Conservation (phyloP, 257 asterid genomes). For the Solanum chmielewskii region DNA sequence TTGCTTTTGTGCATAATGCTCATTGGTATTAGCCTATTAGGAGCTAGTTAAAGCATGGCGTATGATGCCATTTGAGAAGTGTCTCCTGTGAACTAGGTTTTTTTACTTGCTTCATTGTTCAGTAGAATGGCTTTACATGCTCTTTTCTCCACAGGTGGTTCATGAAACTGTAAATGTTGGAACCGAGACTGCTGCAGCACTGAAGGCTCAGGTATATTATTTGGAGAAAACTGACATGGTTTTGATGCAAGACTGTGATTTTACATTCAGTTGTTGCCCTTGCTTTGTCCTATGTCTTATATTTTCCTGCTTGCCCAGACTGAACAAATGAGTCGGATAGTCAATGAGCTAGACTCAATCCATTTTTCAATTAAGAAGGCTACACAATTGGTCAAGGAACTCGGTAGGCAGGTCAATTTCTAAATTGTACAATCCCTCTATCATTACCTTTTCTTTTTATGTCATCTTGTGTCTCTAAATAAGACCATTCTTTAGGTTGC, state of each 20-base stretch:
- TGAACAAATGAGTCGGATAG: slow-evolving; percentile 97
- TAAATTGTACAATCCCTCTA: slow-evolving; percentile 20
- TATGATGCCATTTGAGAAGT: slow-evolving; percentile 13
- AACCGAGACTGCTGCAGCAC: slow-evolving; percentile 93
- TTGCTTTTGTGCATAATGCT: neutral
- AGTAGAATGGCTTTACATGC: slow-evolving; percentile 3
- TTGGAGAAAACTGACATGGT: slow-evolving; percentile 5
- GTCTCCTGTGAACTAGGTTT: neutral
- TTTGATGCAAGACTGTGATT: slow-evolving; percentile 1
- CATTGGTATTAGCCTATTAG: neutral
- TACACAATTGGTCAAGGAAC: slow-evolving; percentile 89
- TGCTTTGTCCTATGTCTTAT: neutral
- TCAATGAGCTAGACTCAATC: slow-evolving; percentile 89
- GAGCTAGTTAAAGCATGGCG: neutral
- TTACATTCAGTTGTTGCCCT: neutral
- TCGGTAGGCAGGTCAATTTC: slow-evolving; percentile 98
- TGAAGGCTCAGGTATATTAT: slow-evolving; percentile 81
- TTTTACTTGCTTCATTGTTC: neutral
- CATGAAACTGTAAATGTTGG: slow-evolving; percentile 84
- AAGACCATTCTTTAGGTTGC: slow-evolving; percentile 61
- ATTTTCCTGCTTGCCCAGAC: slow-evolving; percentile 40
- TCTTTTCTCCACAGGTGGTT: slow-evolving; percentile 60
- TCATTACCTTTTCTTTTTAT: slow-evolving; percentile 2
- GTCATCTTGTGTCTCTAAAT: slow-evolving; percentile 9
- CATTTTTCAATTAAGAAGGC: slow-evolving; percentile 97